These are phyloP conservation scores for Podospora pseudoanserina DNA, from an alignment of 495 filamentous ascomycete genomes.

Conservation along the genomic window DNA sequence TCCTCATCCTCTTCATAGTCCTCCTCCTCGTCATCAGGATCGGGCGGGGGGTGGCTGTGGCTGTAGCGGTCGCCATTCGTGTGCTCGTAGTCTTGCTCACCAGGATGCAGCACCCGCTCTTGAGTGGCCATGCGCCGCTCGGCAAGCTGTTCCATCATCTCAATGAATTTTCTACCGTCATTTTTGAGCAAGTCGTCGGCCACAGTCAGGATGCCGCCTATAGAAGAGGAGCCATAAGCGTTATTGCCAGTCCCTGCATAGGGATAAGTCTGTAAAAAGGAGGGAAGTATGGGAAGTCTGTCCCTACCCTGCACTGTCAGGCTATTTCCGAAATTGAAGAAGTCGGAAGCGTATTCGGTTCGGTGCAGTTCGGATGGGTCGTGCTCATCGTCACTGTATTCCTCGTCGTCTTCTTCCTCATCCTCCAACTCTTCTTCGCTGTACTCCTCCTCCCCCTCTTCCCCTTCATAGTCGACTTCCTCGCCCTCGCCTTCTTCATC, in stretches of 20 bases:
- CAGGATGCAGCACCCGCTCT: constrained; percentile 77
- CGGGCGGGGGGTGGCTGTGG: constrained; percentile 52
- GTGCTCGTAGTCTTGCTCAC: constrained; percentile 58
- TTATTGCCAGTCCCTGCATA: constrained; percentile 33
- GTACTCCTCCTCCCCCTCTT: constrained; percentile 54
- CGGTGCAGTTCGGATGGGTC: constrained; percentile 55
- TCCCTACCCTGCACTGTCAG: constrained; percentile 89
- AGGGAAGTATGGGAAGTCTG: constrained; percentile 37
- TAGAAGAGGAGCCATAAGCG: constrained; percentile 44
- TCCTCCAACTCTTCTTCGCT: constrained; percentile 50
- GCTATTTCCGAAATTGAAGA: constrained; percentile 96
- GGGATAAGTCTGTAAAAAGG: constrained; percentile 38
- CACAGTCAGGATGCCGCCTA: constrained; percentile 97
- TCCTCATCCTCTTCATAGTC: constrained; percentile 63
- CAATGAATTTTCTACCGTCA: constrained; percentile 99
- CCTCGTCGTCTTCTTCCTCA: constrained; percentile 60
- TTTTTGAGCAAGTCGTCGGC: constrained; percentile 98
- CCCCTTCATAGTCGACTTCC: constrained; percentile 55
- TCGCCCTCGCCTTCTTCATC: constrained; percentile 50
- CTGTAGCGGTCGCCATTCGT: constrained; percentile 40
- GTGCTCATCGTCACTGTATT: constrained; percentile 52
- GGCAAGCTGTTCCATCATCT: constrained; percentile 99
- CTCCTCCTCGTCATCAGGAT: constrained; percentile 63
- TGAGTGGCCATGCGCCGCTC: constrained; percentile 89
- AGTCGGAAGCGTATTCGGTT: constrained; percentile 69